Conservation (phyloP, 2,329 filamentous ascomycete species). For the Neobulgaria alba region DNA sequence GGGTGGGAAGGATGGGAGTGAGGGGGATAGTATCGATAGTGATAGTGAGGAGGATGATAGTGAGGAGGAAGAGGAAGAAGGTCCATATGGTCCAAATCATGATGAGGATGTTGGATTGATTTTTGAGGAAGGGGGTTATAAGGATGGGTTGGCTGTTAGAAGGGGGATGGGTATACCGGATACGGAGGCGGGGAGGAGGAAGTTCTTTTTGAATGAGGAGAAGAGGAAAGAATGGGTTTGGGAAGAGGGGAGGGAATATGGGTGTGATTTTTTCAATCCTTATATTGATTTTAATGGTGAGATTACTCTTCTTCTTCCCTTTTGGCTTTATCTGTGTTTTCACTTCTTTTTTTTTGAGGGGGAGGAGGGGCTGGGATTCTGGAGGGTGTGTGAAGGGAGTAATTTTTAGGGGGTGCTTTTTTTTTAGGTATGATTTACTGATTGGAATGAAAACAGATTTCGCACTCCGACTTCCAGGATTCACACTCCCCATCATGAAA, state of each 20-base stretch:
- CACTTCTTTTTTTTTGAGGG: neutral
- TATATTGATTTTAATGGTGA: conserved; percentile 78
- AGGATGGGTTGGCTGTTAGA: conserved; percentile 34
- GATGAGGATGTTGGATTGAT: conserved; percentile 16
- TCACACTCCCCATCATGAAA: conserved; percentile 62
- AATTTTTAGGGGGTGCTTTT: too few species aligned
- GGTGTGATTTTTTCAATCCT: conserved; percentile 77
- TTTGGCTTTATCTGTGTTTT: neutral
- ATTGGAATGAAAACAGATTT: conserved; percentile 52
- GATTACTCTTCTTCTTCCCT: conserved; percentile 15
- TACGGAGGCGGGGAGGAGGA: conserved; percentile 41
- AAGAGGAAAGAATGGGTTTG: conserved; percentile 51
- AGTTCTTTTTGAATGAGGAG: conserved; percentile 48
- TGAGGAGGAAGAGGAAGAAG: conserved; percentile 9
- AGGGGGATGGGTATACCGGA: conserved; percentile 33
- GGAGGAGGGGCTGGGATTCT: neutral
- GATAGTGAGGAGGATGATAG: too few species aligned
- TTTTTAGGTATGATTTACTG: too few species aligned
- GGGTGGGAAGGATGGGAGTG: too few species aligned
- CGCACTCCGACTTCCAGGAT: conserved; percentile 62
- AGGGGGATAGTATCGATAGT: too few species aligned
- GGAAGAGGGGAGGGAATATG: conserved; percentile 52
- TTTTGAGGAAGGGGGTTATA: conserved; percentile 33
- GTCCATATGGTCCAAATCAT: too few species aligned
- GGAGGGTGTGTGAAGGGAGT: neutral